Conservation (phyloP, 768 basidiomycete genomes). For the Tulasnella sp. region DNA sequence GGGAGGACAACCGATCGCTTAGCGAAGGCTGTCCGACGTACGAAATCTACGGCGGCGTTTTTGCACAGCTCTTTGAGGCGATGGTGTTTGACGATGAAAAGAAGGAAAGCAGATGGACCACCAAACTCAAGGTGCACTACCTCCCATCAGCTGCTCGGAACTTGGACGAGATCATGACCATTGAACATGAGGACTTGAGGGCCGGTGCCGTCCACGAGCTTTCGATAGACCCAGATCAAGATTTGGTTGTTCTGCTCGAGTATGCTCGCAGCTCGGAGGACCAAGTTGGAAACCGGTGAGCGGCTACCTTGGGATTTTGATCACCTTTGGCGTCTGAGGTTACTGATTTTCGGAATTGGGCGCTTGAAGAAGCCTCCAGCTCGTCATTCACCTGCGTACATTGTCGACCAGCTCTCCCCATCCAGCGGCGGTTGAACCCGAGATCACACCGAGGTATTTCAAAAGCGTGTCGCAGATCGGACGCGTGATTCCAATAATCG, state of each 20-base stretch:
- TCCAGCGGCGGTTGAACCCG: neutral
- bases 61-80: slow-evolving; percentile 12
- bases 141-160: too few relatives aligned
- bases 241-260: slow-evolving; percentile 1
- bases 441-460: neutral
- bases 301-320: too few relatives aligned
- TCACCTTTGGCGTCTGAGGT: too few relatives aligned
- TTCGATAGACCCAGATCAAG: slow-evolving; percentile 8
- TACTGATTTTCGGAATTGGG: neutral
- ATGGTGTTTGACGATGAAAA: neutral
- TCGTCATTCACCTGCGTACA: neutral
- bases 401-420: neutral
- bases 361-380: neutral
- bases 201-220: neutral
- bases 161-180: neutral
- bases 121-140: too few relatives aligned
- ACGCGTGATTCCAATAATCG: neutral
- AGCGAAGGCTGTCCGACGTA: slow-evolving; percentile 5
- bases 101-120: too few relatives aligned
- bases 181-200: too few relatives aligned
- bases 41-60: slow-evolving; percentile 13
- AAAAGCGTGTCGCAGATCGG: neutral
- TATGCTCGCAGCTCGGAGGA: neutral
- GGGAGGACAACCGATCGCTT: neutral
- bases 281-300: neutral